Evolutionary conservation across 225 moss, liverwort and hornwort genomes (phyloP).

Genomic region (Bryoerythrophyllum caledonicum): DNA sequence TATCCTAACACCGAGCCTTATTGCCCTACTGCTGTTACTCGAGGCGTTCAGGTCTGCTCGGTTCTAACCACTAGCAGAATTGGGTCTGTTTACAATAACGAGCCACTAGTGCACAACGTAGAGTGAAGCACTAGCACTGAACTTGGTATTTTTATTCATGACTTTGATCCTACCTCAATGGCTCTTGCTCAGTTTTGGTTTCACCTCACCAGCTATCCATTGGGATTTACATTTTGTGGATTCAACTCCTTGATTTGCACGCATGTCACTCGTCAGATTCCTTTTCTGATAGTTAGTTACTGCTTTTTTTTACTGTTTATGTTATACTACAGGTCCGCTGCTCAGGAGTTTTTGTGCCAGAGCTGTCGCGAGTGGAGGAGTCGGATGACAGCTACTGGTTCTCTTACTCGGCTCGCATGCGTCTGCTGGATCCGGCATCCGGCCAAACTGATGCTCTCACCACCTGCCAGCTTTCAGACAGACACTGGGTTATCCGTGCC

Average conservation of each 20-base stretch:
- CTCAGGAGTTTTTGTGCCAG: slow-evolving; percentile 89
- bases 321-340: slow-evolving; percentile 69
- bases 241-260: not conserved
- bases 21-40: slow-evolving; percentile 45
- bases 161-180: slow-evolving; percentile 6
- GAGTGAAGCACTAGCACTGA: not conserved
- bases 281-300: not conserved
- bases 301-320: slow-evolving; percentile 4
- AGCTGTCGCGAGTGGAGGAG: slow-evolving; percentile 60
- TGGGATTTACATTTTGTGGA: not conserved
- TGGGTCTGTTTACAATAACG: slow-evolving; percentile 1
- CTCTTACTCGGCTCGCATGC: slow-evolving; percentile 84
- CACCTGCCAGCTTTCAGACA: slow-evolving; percentile 70
- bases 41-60: slow-evolving; percentile 51
- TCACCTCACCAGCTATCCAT: not conserved
- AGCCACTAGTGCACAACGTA: slow-evolving; percentile 5
- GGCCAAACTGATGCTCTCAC: slow-evolving; percentile 38
- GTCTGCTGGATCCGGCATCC: slow-evolving; percentile 51
- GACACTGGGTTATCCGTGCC: slow-evolving; percentile 80
- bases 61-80: not conserved
- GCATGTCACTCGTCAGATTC: not conserved
- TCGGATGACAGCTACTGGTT: slow-evolving; percentile 60
- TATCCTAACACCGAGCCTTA: slow-evolving; percentile 49
- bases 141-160: not conserved
- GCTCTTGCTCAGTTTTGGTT: not conserved